Evolutionary conservation across 306 rosid species (phyloP).

Genomic region (Vigna reflexopilosa): DNA sequence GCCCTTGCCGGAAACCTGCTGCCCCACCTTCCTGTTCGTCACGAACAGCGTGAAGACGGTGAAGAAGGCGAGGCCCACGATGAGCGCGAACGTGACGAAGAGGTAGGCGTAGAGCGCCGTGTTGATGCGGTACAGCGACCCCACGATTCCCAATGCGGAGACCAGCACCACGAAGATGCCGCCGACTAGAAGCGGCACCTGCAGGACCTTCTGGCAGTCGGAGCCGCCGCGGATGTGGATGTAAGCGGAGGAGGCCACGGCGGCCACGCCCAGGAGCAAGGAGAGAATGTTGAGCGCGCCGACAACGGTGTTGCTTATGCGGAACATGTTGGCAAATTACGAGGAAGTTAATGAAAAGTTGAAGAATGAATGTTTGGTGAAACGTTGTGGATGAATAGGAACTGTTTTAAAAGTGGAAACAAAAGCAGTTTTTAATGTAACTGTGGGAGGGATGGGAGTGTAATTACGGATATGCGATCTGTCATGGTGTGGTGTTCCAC

Average conservation of each 20-base stretch:
- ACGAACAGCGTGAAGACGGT: constrained; percentile 65
- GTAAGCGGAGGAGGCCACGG: constrained; percentile 52
- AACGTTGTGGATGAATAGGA: constrained; percentile 2
- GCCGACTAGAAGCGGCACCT: constrained; percentile 62
- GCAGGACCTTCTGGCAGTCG: constrained; percentile 68
- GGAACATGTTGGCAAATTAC: constrained; percentile 42
- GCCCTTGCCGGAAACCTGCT: constrained; percentile 58
- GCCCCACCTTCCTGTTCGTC: constrained; percentile 64
- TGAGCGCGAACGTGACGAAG: constrained; percentile 55
- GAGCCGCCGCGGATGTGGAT: constrained; percentile 52
- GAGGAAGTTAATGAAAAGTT: too few relatives aligned
- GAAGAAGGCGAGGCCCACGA: constrained; percentile 60
- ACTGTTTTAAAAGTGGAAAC: constrained; percentile 36
- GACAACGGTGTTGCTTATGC: constrained; percentile 67
- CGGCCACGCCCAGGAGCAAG: constrained; percentile 57
- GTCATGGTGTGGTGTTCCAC: not conserved
- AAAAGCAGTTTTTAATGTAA: not conserved
- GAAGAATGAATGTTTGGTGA: too few relatives aligned
- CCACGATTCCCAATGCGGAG: constrained; percentile 66
- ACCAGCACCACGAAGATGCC: constrained; percentile 56
- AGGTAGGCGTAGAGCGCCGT: constrained; percentile 62
- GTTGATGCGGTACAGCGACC: constrained; percentile 61
- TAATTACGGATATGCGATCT: not conserved
- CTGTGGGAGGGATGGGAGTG: too few relatives aligned
- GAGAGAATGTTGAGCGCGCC: constrained; percentile 64